Conservation (phyloP, 257 asterid species). For the Petunia axillaris region DNA sequence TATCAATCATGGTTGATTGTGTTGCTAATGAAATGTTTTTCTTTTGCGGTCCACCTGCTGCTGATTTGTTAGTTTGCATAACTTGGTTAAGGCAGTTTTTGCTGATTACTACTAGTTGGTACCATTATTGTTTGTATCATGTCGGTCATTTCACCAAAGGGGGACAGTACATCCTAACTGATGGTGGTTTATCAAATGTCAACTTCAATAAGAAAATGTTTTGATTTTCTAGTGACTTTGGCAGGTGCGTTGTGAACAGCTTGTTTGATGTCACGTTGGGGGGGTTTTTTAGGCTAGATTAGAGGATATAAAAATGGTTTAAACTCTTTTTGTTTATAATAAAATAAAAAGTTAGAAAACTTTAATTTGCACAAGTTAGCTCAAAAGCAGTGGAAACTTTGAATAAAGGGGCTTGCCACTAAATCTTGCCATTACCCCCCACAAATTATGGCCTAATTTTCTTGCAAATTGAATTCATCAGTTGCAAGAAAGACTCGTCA, state of each 20-base stretch:
- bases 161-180: not conserved
- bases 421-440: not conserved
- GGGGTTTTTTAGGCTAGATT: too few relatives aligned
- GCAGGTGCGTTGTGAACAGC: not conserved
- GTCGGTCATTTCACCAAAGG: not conserved
- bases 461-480: too few relatives aligned
- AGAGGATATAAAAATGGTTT: too few relatives aligned
- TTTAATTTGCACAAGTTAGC: too few relatives aligned
- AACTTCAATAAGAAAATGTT: not conserved
- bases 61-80: not conserved
- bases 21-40: not conserved
- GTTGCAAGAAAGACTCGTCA: too few relatives aligned
- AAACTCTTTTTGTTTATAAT: not conserved
- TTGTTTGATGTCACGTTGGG: not conserved
- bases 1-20: not conserved
- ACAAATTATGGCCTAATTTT: too few relatives aligned
- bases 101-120: constrained; percentile 3
- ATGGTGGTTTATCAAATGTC: not conserved
- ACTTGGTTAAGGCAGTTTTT: not conserved
- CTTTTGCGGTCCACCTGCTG: not conserved
- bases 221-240: not conserved
- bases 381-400: not conserved
- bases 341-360: not conserved
- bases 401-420: not conserved
- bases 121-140: not conserved